Evolutionary conservation across 805 yeast genomes (phyloP).

Genomic region (Ogataea paraovalis): DNA sequence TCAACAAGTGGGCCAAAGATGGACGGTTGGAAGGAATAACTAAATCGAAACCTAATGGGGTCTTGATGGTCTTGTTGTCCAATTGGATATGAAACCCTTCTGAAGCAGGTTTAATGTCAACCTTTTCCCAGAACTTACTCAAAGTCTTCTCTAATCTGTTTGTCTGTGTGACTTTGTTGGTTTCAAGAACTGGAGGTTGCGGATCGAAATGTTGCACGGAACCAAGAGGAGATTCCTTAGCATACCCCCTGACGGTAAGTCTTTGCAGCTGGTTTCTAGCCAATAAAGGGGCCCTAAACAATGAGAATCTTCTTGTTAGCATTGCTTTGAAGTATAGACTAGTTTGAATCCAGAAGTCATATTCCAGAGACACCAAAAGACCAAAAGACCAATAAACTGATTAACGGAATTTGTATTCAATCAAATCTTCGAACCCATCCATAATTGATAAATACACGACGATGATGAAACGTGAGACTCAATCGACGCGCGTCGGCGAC

Average conservation of each 20-base stretch:
- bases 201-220: slow-evolving; percentile 10
- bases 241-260: slow-evolving; percentile 6
- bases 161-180: slow-evolving; percentile 55
- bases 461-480: no score
- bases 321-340: background rate
- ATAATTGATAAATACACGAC: no score
- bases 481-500: no score
- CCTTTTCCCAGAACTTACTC: slow-evolving; percentile 79
- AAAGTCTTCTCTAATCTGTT: slow-evolving; percentile 67
- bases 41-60: slow-evolving; percentile 76
- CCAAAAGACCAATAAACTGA: no score
- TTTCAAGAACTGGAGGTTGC: slow-evolving; percentile 32
- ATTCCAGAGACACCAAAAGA: no score
- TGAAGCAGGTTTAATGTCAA: slow-evolving; percentile 35
- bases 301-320: background rate
- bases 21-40: slow-evolving; percentile 56
- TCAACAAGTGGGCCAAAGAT: slow-evolving; percentile 67
- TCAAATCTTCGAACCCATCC: no score
- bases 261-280: background rate
- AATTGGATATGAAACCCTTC: slow-evolving; percentile 52
- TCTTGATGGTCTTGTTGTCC: slow-evolving; percentile 73
- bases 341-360: no score
- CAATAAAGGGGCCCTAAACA: background rate
- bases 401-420: no score
- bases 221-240: slow-evolving; percentile 11